Evolutionary conservation across 2,329 filamentous ascomycete genomes (phyloP), one percentile per base, ranked within the genome.

Genomic region (Sporothrix curviconia): DNA sequence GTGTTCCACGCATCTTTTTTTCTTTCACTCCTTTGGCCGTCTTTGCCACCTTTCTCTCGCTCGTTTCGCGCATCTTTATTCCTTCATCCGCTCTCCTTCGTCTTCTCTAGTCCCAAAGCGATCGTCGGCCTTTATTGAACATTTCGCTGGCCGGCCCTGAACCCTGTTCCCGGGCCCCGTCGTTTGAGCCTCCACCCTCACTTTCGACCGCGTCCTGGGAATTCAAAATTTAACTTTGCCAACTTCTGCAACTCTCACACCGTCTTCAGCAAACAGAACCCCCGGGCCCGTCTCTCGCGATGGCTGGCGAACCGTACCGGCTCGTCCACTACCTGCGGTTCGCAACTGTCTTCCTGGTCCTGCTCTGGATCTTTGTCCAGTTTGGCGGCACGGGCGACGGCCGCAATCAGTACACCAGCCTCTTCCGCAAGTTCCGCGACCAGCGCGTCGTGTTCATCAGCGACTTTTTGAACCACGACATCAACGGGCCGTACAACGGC

Each of bases 401-500:
- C 7, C 44, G 37, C 25, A 47, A 56, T 11, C 61, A 34, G 19
- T 63, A 61, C 19, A 22, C 50, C 7, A 40, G 61, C 12, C 55
- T 69, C 47, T 61, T 68, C 25, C 66, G 67, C 43, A 56, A 62
- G 36, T 68, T 72, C 59, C 64, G 67, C 60, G 63, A 67, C 59
- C 62, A 72, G 59, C 67, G 66, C 62, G 61, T 64, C 19, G 59
- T 69, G 6, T 74, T 72, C 50, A 62, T 71, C 42, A 61, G 64
- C 28, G 66, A 70, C 60, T 71, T 70, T 37, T 60, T 73, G 17
- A 60, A 64, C 25, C 60, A 67, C 56, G 70, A 72, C 40, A 61
- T 72, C 42, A 69, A 66, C 39, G 69, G 68, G 49, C 44, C 50
- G 6, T 67, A 72, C 46, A 63, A 70, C 24, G 70, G 70, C 49